Evolutionary conservation across 345 rosid species (phyloP).

Genomic region (Firmiana major): DNA sequence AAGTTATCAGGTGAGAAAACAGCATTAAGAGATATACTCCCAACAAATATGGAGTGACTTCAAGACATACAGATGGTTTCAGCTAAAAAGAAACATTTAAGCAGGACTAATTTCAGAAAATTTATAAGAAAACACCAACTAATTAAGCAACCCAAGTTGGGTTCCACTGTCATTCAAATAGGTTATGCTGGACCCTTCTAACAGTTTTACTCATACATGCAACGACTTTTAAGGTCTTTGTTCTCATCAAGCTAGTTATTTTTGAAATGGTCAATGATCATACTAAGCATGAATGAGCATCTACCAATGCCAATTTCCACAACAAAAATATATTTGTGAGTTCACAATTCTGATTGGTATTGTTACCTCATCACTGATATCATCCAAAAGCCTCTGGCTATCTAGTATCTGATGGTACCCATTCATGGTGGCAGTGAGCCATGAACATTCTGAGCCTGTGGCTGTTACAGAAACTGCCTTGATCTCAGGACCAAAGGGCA

Average conservation of each 20-base stretch:
- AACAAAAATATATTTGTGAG: neutral
- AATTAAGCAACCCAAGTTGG: no score
- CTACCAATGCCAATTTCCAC: neutral
- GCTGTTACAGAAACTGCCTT: slow-evolving; percentile 23
- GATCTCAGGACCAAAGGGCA: slow-evolving; percentile 44
- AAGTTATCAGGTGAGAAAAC: neutral
- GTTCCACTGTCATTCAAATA: no score
- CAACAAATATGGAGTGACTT: no score
- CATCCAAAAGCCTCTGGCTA: slow-evolving; percentile 21
- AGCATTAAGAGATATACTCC: neutral
- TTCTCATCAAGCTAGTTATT: neutral
- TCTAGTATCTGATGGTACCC: slow-evolving; percentile 21
- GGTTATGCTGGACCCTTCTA: no score
- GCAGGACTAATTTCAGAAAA: no score
- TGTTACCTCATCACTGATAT: slow-evolving; percentile 11
- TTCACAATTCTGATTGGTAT: neutral
- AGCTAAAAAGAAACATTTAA: no score
- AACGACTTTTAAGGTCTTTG: neutral
- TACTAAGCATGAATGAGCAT: neutral
- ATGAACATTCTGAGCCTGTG: slow-evolving; percentile 19
- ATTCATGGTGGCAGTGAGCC: slow-evolving; percentile 29
- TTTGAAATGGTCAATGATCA: neutral
- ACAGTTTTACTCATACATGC: no score
- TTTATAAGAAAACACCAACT: no score
- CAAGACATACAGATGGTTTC: no score